Percentiles rank a stretch among this genome's conserved stretches.
Conservation (phyloP, 108 stramenopile genomes). For the Cyclotella baltica region DNA sequence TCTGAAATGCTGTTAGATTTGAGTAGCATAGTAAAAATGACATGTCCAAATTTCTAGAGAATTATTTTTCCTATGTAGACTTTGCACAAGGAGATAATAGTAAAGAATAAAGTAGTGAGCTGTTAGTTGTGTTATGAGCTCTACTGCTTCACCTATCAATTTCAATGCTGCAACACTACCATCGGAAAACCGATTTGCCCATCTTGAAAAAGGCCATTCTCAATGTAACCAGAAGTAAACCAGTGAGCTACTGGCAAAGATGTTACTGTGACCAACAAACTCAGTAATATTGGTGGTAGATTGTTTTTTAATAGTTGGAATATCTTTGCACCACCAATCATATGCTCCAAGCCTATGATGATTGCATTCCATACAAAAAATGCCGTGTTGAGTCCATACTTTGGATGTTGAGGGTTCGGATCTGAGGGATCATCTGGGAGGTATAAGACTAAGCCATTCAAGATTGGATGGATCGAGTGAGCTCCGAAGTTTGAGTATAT, state of each 20-base stretch:
- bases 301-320: constrained; percentile 38
- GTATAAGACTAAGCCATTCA: constrained; percentile 1
- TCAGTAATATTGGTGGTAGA: constrained; percentile 26
- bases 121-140: too few species aligned
- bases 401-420: constrained; percentile 29
- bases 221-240: constrained; percentile 60
- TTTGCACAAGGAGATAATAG: too few species aligned
- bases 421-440: constrained; percentile 14
- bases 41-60: too few species aligned
- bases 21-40: too few species aligned
- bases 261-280: constrained; percentile 37
- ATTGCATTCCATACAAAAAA: constrained; percentile 57
- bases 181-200: constrained; percentile 48
- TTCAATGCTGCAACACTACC: constrained; percentile 21
- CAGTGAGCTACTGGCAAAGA: constrained; percentile 46
- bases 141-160: too few species aligned
- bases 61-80: too few species aligned
- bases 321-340: constrained; percentile 31
- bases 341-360: constrained; percentile 46
- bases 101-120: too few species aligned
- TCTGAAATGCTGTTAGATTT: too few species aligned
- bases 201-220: constrained; percentile 57
- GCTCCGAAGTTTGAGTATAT: too few species aligned
- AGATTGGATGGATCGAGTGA: not conserved
- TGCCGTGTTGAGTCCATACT: constrained; percentile 37